Percentiles rank a stretch among this genome's conserved stretches.
phyloP scores from a whole-genome alignment of 345 rosid genomes.

The Clausena lansium region DNA sequence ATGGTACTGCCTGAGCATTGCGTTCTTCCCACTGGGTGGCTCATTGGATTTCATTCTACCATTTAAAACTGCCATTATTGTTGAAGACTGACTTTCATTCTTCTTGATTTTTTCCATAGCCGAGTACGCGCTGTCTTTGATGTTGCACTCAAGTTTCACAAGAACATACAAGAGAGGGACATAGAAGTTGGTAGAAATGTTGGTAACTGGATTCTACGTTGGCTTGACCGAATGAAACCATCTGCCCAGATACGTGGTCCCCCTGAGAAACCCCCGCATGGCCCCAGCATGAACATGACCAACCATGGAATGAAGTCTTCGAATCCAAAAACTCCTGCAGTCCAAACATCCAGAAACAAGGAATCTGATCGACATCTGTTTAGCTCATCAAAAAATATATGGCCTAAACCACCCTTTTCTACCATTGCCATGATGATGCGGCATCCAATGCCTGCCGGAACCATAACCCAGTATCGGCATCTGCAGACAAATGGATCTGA shows the following conservation, averaged over 20 bases:
- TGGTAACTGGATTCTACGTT: slow-evolving; percentile 86
- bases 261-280: slow-evolving; percentile 26
- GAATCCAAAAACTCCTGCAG: slow-evolving; percentile 37
- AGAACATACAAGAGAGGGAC: slow-evolving; percentile 77
- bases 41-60: not conserved
- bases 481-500: slow-evolving; percentile 25
- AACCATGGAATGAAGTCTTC: slow-evolving; percentile 38
- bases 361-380: slow-evolving; percentile 58
- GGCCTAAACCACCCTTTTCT: slow-evolving; percentile 57
- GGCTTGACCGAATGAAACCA: slow-evolving; percentile 87
- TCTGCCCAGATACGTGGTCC: slow-evolving; percentile 73
- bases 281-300: slow-evolving; percentile 34
- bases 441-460: slow-evolving; percentile 49
- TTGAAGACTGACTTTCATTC: not conserved
- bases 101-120: slow-evolving; percentile 30
- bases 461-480: slow-evolving; percentile 58
- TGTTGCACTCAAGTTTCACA: slow-evolving; percentile 62
- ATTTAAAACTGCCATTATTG: not conserved
- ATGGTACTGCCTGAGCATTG: not conserved
- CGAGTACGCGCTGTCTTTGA: slow-evolving; percentile 64
- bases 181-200: slow-evolving; percentile 81
- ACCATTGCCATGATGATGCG: slow-evolving; percentile 62
- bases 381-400: slow-evolving; percentile 38
- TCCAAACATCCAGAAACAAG: slow-evolving; percentile 34
- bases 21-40: not conserved